Conservation (phyloP, 2,329 filamentous ascomycete genomes). For the Aspergillus fumigatiaffinis region DNA sequence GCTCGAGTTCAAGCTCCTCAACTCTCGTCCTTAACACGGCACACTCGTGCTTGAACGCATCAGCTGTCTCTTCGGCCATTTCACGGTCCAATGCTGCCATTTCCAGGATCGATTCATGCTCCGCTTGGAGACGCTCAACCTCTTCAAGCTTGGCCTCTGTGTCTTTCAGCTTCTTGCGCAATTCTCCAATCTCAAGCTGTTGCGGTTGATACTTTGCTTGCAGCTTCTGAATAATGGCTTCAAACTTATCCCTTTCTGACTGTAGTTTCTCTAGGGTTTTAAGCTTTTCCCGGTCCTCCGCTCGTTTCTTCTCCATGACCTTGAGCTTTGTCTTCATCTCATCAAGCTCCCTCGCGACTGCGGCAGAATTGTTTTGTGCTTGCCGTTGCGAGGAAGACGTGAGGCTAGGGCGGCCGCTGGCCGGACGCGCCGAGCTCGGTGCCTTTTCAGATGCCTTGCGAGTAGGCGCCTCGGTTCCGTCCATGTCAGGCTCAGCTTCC, state of each 20-base stretch:
- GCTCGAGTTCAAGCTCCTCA: conserved; percentile 83
- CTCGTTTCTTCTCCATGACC: conserved; percentile 79
- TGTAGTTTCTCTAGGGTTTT: conserved; percentile 74
- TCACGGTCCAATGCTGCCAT: conserved; percentile 85
- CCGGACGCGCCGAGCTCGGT: conserved; percentile 20
- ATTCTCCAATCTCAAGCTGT: conserved; percentile 70
- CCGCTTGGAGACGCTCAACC: conserved; percentile 70
- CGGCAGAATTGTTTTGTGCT: conserved; percentile 37
- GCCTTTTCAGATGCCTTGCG: conserved; percentile 22
- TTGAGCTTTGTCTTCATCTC: conserved; percentile 84
- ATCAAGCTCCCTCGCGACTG: conserved; percentile 67
- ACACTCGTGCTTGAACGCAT: conserved; percentile 74
- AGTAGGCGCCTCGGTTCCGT: conserved; percentile 16
- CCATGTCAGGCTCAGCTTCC: conserved; percentile 20
- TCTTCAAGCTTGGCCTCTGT: conserved; percentile 65
- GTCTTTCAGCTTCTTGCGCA: conserved; percentile 75
- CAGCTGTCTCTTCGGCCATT: conserved; percentile 91
- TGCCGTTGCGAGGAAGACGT: conserved; percentile 39
- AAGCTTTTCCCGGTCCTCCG: conserved; percentile 80
- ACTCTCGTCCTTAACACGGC: conserved; percentile 69
- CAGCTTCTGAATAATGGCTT: conserved; percentile 82
- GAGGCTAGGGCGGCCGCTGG: conserved; percentile 23
- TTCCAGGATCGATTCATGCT: conserved; percentile 81
- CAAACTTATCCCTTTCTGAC: conserved; percentile 53
- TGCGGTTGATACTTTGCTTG: conserved; percentile 84